Evolutionary conservation across 176 grass and related monocot genomes (phyloP), one percentile per base, ranked within the genome.

Genomic region (Zoysia pacifica): DNA sequence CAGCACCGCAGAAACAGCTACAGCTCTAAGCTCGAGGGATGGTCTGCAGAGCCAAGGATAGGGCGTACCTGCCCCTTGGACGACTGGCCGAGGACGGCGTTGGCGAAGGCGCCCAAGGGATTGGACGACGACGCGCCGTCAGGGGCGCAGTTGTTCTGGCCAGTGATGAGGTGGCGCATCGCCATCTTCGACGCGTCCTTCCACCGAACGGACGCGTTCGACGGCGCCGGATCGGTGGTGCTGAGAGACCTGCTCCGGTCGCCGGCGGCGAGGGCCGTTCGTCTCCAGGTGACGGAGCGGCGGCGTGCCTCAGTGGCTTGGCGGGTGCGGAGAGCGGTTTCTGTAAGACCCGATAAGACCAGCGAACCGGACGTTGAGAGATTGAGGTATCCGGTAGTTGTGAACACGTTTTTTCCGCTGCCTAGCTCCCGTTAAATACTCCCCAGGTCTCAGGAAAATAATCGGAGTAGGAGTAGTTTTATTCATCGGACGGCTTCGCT

Each of bases 61-160:
- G 55, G 72, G 49, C 49, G 47, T 48, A 93, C 93, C 93, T 95
- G 86, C 59, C 86, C 36, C 65, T 99, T 99, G 72, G 56, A 87
- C 41, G 93, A 87, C 53, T 91, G 89, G 73, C 96, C 96, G 37
- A 99, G 73, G 70, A 99, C 38, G 69, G 84, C 73, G 89, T 95
- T 99, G 74, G 90, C 93, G 69, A 99, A 66, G 61, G 69, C 48
- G 54, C 85, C 87, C 6, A 99, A 63, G 60, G 96, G 96, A 50
- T 99, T 99, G 72, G 96, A 93, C 61, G 92, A 94, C 67, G 96
- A 88, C 18, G 87, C 76, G 74, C 90, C 96, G 6, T 91, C 90
- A 65, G 89, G 88, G n/a, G 82, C 72, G 84, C 96, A 99, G 78
- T 64, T 86, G 52, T 78, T 89, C 49, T 87, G 84, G 46, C 96